Conservation (phyloP, 2,329 filamentous ascomycete species). For the Xylariaceae sp. region DNA sequence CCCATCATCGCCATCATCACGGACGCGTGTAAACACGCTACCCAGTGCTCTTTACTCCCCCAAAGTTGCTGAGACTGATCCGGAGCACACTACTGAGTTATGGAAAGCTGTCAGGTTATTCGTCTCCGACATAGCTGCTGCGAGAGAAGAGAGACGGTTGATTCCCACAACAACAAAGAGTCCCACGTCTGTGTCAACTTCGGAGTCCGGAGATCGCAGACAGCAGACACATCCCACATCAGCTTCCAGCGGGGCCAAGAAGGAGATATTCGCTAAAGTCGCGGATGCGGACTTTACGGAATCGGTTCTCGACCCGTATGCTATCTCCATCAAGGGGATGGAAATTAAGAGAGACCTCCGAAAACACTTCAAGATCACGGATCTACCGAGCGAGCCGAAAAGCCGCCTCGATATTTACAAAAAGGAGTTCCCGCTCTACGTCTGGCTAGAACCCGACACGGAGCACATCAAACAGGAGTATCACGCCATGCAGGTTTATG, state of each 20-base stretch:
- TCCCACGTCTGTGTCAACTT: not conserved
- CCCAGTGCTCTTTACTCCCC: not conserved
- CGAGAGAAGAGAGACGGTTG: not conserved
- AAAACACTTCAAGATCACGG: not conserved
- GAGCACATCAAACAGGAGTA: not conserved
- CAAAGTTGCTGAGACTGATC: not conserved
- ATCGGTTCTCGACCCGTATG: constrained; percentile 2
- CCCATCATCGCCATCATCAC: not conserved
- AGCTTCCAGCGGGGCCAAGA: not conserved
- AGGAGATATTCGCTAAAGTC: not conserved
- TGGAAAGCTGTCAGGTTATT: not conserved
- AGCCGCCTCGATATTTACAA: not conserved
- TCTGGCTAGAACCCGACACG: not conserved
- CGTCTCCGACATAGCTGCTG: not conserved
- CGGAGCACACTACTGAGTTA: not conserved
- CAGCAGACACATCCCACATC: not conserved
- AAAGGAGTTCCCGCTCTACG: not conserved
- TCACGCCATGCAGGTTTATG: not conserved
- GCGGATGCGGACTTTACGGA: not conserved
- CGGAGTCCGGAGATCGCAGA: not conserved
- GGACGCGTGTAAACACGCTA: not conserved
- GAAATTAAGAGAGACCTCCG: not conserved
- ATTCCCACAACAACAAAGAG: not conserved
- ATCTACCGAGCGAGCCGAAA: not conserved
- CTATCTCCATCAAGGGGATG: not conserved